Evolutionary conservation across 73 alveolate genomes (phyloP).

Genomic region (Paramecium pentaurelia): DNA sequence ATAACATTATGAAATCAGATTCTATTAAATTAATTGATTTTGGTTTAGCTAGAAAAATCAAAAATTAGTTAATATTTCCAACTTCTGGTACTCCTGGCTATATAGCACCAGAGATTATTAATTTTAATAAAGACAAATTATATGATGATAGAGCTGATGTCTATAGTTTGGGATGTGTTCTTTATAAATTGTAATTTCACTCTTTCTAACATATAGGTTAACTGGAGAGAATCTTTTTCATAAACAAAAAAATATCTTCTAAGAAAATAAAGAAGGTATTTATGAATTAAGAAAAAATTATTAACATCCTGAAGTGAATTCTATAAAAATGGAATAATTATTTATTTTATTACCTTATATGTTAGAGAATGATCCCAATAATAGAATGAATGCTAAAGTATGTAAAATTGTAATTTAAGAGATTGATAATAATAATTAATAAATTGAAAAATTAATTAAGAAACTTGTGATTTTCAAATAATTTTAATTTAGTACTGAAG

Average conservation of each 20-base stretch:
- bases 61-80: not conserved
- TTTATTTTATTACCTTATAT: not conserved
- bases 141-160: constrained; percentile 24
- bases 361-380: constrained; percentile 13
- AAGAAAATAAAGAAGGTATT: not conserved
- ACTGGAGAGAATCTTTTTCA: constrained; percentile 22
- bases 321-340: constrained; percentile 1
- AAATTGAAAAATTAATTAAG: constrained; percentile 13
- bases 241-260: not conserved
- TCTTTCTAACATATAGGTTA: not conserved
- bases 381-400: not conserved
- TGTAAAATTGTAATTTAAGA: not conserved
- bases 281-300: not conserved
- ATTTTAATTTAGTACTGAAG: not conserved
- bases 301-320: not conserved
- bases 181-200: not conserved
- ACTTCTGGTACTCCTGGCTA: constrained; percentile 82
- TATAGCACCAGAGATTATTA: constrained; percentile 77
- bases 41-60: constrained; percentile 7
- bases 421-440: not conserved
- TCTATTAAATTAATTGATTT: constrained; percentile 6
- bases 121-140: constrained; percentile 31
- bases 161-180: not conserved
- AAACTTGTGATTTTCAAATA: not conserved
- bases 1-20: constrained; percentile 12